Evolutionary conservation across 1,284 basidiomycete genomes (phyloP).

Genomic region (Hemileia vastatrix): DNA sequence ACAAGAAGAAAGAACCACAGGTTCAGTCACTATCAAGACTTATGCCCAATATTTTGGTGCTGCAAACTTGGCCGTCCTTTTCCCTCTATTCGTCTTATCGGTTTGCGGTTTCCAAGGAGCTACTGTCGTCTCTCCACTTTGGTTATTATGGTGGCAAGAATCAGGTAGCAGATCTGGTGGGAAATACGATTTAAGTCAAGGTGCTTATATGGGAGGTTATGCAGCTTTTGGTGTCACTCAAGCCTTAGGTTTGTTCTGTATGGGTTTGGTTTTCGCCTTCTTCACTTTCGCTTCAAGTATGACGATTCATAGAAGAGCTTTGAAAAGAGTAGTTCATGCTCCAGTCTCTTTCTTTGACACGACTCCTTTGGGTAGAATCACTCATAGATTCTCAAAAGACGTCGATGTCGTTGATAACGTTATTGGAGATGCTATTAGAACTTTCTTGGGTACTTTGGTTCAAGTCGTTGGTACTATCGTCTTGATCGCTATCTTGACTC

Average conservation of each 20-base stretch:
- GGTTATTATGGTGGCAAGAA: constrained; percentile 44
- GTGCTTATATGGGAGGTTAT: constrained; percentile 64
- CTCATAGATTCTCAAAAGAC: constrained; percentile 34
- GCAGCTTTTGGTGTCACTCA: constrained; percentile 54
- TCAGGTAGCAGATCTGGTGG: constrained; percentile 60
- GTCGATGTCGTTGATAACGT: constrained; percentile 42
- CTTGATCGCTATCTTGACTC: constrained; percentile 59
- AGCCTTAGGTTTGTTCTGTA: constrained; percentile 55
- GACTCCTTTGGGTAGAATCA: constrained; percentile 30
- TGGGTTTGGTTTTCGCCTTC: constrained; percentile 49
- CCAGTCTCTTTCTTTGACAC: constrained; percentile 41
- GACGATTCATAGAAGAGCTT: constrained; percentile 52
- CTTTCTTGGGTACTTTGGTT: constrained; percentile 59
- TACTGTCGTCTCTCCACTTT: constrained; percentile 47
- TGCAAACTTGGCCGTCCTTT: constrained; percentile 53
- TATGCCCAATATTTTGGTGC: constrained; percentile 59
- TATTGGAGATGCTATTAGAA: constrained; percentile 59
- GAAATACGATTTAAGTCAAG: constrained; percentile 45
- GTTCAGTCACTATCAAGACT: constrained; percentile 56
- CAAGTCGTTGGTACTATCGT: constrained; percentile 64
- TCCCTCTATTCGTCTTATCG: constrained; percentile 54
- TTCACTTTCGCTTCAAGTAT: constrained; percentile 57
- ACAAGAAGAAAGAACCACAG: constrained; percentile 57
- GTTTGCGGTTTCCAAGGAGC: constrained; percentile 58
- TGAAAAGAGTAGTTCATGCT: constrained; percentile 57